Evolutionary conservation across 2,329 filamentous ascomycete genomes (phyloP), one percentile per base, ranked within the genome.

Genomic region (Fusarium buharicum): DNA sequence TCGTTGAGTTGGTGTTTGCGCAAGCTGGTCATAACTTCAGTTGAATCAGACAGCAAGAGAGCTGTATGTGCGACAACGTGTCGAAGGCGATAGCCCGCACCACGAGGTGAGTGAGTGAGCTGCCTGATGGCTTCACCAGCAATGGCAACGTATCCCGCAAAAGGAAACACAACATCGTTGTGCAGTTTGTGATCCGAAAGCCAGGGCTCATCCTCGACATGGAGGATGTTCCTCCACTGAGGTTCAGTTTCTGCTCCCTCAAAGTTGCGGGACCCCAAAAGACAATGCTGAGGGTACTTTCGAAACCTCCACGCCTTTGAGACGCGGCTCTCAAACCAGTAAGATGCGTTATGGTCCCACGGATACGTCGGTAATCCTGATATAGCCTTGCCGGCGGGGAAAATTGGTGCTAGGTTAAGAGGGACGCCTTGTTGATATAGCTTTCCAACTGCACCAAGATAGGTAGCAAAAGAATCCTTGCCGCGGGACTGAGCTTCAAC

Each of bases 71-170:
- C 50, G 4, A 58, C n/a, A 11, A 55, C 50, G 34, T 58, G 55
- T 16, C 38, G 16, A 22, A 58, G 17, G 1, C 50, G 50, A 5
- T 58, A 58, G 9, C 5, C 44, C 3, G 20, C 12, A 9, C 55
- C 50, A 9, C 24, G 14, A n/a, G 50, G 17, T 8, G 43, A 33
- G 3, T 12, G 44, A 9, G 34, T 45, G 5, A 41, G 16, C 11
- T 63, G 60, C 14, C 40, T 50, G 2, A 50, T 18, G 6, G 79
- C 80, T 56, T 82, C 79, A 0, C 80, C 53, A 1, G 76, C 79
- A 74, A 85, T 81, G 17, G 79, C 74, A 3, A 83, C 66, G 44
- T 61, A 61, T 1, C 44, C 55, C 1, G 49, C 45, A 2, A 59
- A 55, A 1, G 58, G 58, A 3, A 77, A 80, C 2, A 61, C 55